Evolutionary conservation across 2,329 filamentous ascomycete genomes (phyloP).

Genomic region (Ceratocystis diversiconidia): DNA sequence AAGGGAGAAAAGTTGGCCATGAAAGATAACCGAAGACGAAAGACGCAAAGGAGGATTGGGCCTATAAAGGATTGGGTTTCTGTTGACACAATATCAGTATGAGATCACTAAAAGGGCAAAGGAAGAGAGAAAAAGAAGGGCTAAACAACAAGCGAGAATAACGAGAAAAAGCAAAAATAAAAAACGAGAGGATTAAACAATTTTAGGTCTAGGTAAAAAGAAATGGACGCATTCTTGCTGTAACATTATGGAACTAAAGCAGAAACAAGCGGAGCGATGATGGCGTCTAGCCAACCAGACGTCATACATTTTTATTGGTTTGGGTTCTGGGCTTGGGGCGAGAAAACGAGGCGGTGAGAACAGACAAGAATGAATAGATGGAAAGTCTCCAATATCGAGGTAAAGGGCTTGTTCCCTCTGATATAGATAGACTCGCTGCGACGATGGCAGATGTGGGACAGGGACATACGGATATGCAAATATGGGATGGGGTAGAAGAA

Average conservation of each 20-base stretch:
- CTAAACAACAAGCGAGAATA: neutral
- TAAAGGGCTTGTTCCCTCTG: neutral
- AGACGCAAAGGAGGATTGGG: neutral
- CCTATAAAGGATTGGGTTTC: neutral
- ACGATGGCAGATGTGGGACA: too few relatives aligned
- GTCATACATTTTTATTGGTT: neutral
- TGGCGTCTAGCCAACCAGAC: neutral
- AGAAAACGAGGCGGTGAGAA: neutral
- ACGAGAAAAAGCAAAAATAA: neutral
- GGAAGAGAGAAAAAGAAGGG: neutral
- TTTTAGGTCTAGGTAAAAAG: neutral
- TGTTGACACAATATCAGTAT: neutral
- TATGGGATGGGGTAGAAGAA: neutral
- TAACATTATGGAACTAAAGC: neutral
- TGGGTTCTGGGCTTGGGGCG: neutral
- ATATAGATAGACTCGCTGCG: too few relatives aligned
- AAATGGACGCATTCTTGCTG: neutral
- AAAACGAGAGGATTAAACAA: neutral
- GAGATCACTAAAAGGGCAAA: neutral
- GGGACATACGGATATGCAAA: neutral
- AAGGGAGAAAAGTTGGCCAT: neutral
- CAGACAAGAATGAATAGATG: neutral
- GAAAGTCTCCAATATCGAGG: neutral
- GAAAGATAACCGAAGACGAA: slow-evolving; percentile 8
- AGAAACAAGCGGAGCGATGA: neutral